Evolutionary conservation across 305 asterid genomes (phyloP).

Genomic region (Fraxinus latifolia): DNA sequence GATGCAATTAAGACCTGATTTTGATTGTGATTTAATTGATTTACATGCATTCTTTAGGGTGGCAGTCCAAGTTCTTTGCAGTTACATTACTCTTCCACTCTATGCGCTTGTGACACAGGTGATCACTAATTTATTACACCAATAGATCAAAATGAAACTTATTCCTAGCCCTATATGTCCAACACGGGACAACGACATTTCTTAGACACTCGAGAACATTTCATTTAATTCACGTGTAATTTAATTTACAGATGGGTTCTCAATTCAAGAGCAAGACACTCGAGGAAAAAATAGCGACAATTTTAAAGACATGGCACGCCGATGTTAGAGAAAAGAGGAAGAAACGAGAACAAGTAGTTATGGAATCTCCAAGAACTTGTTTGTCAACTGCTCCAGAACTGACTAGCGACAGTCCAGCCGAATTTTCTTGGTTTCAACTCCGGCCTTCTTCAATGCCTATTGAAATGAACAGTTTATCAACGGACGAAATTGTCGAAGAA

Average conservation of each 20-base stretch:
- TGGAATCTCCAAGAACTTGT: neutral
- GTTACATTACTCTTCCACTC: constrained; percentile 36
- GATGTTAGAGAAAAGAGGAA: constrained; percentile 29
- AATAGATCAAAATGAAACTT: neutral
- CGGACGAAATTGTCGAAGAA: constrained; percentile 29
- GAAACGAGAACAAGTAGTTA: neutral
- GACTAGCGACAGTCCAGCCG: neutral
- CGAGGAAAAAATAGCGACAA: constrained; percentile 22
- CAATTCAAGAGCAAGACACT: constrained; percentile 31
- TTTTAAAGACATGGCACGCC: constrained; percentile 35
- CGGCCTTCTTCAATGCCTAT: neutral
- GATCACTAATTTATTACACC: neutral
- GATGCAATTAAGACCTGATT: neutral
- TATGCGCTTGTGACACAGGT: constrained; percentile 36
- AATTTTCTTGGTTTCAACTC: neutral
- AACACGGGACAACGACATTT: neutral
- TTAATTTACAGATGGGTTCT: constrained; percentile 36
- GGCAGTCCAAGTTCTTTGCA: constrained; percentile 32
- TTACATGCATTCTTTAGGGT: constrained; percentile 15
- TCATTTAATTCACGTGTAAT: neutral
- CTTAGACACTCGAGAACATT: neutral
- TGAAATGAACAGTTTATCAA: neutral
- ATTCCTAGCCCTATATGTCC: neutral
- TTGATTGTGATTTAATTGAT: neutral
- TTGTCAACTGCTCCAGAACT: neutral